Evolutionary conservation across 2,329 filamentous ascomycete genomes (phyloP), one percentile per base, ranked within the genome.

Genomic region (Cryphonectria carpinicola): DNA sequence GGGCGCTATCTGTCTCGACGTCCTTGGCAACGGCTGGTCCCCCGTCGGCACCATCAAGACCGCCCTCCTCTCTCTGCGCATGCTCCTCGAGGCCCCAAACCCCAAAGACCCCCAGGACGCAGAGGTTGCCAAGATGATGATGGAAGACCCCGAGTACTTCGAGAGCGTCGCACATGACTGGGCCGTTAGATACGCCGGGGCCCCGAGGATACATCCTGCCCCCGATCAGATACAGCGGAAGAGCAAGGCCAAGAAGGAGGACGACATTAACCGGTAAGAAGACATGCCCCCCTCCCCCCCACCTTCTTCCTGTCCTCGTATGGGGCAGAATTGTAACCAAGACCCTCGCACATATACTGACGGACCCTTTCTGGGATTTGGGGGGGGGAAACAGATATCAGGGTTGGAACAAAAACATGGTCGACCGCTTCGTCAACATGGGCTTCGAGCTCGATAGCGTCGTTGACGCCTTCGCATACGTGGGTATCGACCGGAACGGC

Each of bases 1-100:
- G 94, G 96, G 96, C 69, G 95, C 95, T 37, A 99, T 99, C 80
- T 99, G 96, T 78, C 90, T 99, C 68, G 96, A 99, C 79, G 98
- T 95, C 0, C 88, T 99, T 22, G 91, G 92, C 13, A 88, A 88
- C 17, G 94, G 93, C 76, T 99, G 96, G 96, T 97, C 95, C 7
- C 96, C 96, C 0, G 95, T 99, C 35, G 88, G 98, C 72, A 99
- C 95, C 19, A 95, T 99, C 81, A 98, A 98, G 83, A 97, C 94
- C 28, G 94, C 95, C 52, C 89, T 99, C 62, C 90, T 99, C 71
- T 98, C 95, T 39, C 87, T 99, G 43, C 95, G 97, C 80, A 95
- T 95, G 75, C 89, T 99, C 25, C 92, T 99, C 77, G 94, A 94
- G 82, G 93, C 91, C 25, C 96, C 96, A 4, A 97, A 99, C 80